phyloP scores from a whole-genome alignment of 2,329 filamentous ascomycete species.

The Didymella pinodella region DNA sequence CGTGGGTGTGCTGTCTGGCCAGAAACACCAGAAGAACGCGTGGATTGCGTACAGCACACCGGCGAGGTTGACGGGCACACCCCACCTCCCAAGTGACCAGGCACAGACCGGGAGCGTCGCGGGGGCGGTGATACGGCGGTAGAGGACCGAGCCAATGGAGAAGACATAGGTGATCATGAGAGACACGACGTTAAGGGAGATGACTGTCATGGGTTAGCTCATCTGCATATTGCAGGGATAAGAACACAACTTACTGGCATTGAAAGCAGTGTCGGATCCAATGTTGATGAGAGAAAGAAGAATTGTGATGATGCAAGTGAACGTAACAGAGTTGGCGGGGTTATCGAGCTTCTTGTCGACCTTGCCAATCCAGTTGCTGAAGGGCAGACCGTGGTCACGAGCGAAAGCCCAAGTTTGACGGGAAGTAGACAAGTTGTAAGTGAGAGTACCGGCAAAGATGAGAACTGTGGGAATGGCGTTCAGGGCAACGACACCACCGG shows the following conservation, averaged over 20 bases:
- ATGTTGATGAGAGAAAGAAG: slow-evolving; percentile 47
- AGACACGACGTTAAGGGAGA: slow-evolving; percentile 51
- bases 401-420: slow-evolving; percentile 50
- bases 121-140: slow-evolving; percentile 48
- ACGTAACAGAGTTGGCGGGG: slow-evolving; percentile 44
- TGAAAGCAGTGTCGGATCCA: slow-evolving; percentile 47
- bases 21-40: slow-evolving; percentile 55
- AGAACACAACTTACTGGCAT: slow-evolving; percentile 34
- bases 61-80: slow-evolving; percentile 49
- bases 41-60: slow-evolving; percentile 49
- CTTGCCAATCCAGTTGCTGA: slow-evolving; percentile 39
- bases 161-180: slow-evolving; percentile 54
- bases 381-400: slow-evolving; percentile 46
- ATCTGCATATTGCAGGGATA: neutral
- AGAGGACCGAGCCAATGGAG: slow-evolving; percentile 52
- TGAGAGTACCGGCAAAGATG: slow-evolving; percentile 43
- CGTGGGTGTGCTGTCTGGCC: slow-evolving; percentile 46
- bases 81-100: slow-evolving; percentile 52
- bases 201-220: slow-evolving; percentile 36
- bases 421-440: slow-evolving; percentile 43
- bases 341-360: slow-evolving; percentile 40
- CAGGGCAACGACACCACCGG: slow-evolving; percentile 41
- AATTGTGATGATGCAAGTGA: slow-evolving; percentile 42
- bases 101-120: slow-evolving; percentile 49
- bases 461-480: slow-evolving; percentile 43